Evolutionary conservation across 352 stramenopile genomes (phyloP).

Genomic region (Phytopythium aichiense): DNA sequence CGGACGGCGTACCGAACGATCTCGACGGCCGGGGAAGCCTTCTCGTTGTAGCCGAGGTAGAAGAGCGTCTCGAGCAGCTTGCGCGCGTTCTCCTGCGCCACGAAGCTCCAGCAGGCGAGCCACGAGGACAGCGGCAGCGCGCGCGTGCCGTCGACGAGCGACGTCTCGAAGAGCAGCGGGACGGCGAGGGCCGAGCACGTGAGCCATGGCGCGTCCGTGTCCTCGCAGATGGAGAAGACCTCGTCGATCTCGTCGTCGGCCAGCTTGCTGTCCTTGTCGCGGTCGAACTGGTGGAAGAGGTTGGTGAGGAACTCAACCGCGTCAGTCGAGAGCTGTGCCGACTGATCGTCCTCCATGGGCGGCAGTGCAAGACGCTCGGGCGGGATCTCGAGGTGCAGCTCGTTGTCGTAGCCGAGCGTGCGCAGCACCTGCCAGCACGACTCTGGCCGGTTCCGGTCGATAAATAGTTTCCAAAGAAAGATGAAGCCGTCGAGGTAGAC

Average conservation of each 20-base stretch:
- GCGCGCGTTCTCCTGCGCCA: conserved; percentile 71
- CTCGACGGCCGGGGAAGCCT: conserved; percentile 55
- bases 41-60: conserved; percentile 82
- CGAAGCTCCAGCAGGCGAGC: conserved; percentile 68
- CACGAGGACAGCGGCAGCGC: conserved; percentile 54
- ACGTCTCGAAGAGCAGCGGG: conserved; percentile 52
- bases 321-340: conserved; percentile 65
- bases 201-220: conserved; percentile 62
- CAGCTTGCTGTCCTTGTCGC: conserved; percentile 77
- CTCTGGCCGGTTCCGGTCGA: conserved; percentile 86
- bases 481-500: conserved; percentile 78
- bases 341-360: conserved; percentile 64
- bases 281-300: conserved; percentile 81
- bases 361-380: conserved; percentile 52
- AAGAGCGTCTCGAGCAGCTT: conserved; percentile 77
- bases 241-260: conserved; percentile 59
- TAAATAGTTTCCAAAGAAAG: conserved; percentile 86
- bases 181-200: conserved; percentile 55
- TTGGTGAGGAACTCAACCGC: conserved; percentile 69
- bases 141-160: conserved; percentile 44
- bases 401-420: conserved; percentile 79
- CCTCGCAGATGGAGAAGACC: conserved; percentile 84
- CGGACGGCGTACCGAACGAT: conserved; percentile 46
- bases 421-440: conserved; percentile 85
- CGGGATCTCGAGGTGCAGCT: conserved; percentile 74